phyloP scores from a whole-genome alignment of 805 yeast species.

The Candida maesae region DNA sequence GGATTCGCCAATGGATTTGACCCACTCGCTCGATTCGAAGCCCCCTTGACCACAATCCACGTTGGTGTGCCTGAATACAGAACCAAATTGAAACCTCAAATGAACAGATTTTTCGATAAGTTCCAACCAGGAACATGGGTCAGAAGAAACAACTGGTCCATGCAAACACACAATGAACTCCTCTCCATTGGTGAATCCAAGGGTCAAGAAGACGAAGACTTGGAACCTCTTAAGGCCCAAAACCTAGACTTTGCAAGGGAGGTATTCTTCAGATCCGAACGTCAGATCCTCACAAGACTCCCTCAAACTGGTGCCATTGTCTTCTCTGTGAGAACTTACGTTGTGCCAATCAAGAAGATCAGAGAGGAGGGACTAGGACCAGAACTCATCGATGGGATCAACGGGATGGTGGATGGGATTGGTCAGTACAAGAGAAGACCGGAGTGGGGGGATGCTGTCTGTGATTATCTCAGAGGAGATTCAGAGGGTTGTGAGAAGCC shows the following conservation, averaged over 20 bases:
- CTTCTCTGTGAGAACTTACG: conserved; percentile 55
- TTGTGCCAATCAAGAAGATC: conserved; percentile 47
- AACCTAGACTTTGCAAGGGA: conserved; percentile 35
- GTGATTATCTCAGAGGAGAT: conserved; percentile 36
- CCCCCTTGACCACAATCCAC: conserved; percentile 58
- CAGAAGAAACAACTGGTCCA: conserved; percentile 65
- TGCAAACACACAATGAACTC: conserved; percentile 55
- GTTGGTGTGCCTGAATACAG: conserved; percentile 69
- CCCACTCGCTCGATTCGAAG: conserved; percentile 49
- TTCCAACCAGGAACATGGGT: conserved; percentile 52
- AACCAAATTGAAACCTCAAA: conserved; percentile 50
- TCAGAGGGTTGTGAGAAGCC: conserved; percentile 31
- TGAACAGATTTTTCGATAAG: conserved; percentile 63
- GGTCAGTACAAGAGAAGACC: conserved; percentile 59
- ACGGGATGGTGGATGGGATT: conserved; percentile 55
- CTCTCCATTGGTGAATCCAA: conserved; percentile 44
- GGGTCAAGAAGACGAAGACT: conserved; percentile 29
- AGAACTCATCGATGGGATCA: conserved; percentile 58
- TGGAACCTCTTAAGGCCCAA: conserved; percentile 31
- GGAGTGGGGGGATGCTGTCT: conserved; percentile 69
- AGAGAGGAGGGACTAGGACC: conserved; percentile 44
- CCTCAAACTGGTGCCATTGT: conserved; percentile 44
- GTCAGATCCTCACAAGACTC: conserved; percentile 52
- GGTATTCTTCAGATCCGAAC: conserved; percentile 54
- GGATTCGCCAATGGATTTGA: conserved; percentile 74